Evolutionary conservation across 768 basidiomycete genomes (phyloP), one percentile per base, ranked within the genome.

Genomic region (Leucocoprinus leucothites): DNA sequence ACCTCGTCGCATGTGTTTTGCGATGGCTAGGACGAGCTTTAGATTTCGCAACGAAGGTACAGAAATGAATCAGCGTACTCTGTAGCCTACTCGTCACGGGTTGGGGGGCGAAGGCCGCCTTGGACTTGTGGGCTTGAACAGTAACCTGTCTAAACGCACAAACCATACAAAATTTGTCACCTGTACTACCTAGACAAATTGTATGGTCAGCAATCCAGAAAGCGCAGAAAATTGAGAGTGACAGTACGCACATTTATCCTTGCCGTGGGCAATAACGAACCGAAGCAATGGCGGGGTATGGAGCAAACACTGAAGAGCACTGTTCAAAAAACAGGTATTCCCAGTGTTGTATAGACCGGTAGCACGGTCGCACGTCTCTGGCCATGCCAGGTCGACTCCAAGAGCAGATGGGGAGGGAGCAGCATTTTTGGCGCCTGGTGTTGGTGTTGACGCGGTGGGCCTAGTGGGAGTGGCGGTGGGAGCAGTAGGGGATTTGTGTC

Each of bases 311-410:
- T 99, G 97, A 47, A 98, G 72, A 19, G 88, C 91, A 61, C 93
- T 94, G 69, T 99, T 99, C 63, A 98, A 75, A 69, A 96, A 99
- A 71, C 97, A 99, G 1, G 93, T 96, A 65, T 98, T 98, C 44
- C 92, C 93, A 24, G 74, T 86, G 70, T 98, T 98, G 64, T 82
- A 77, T 44, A 98, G 73, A 1, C 94, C 94, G 48, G 65, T 69
- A 38, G 82, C 88, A 48, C 80, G 67, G 51, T 64, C 71, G 48
- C 65, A 76, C 13, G 66, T 68, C 21, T 67, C 50, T 1, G 87
- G 86, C 87, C 87, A 91, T 40, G 83, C 65, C 43, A 77, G 70
- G 60, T 89, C 86, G 48, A 91, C 77, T 34, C 77, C 69, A 46
- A 77, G 74, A 19, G 74, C 68, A 62, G 63, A 61, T 60, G 19